Percentiles rank a stretch among this genome's conserved stretches.
phyloP scores from a whole-genome alignment of 768 basidiomycete genomes.

The Podaxis sp. region DNA sequence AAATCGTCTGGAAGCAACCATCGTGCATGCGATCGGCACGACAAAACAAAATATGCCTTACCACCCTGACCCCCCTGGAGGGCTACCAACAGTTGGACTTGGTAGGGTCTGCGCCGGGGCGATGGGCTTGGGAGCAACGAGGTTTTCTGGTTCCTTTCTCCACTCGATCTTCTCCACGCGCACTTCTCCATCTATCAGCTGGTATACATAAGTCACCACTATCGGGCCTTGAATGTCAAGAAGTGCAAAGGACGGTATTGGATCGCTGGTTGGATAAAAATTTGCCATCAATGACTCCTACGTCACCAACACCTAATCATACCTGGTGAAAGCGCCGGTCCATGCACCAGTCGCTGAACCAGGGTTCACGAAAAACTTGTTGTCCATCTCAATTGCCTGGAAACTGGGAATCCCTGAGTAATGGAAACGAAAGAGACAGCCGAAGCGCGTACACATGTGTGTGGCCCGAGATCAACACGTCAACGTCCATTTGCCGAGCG shows the following conservation, averaged over 20 bases:
- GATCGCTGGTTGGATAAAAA: conserved; percentile 50
- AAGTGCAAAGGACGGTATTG: conserved; percentile 90
- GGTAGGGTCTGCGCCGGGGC: conserved; percentile 51
- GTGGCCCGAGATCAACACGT: conserved; percentile 89
- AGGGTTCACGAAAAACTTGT: conserved; percentile 93
- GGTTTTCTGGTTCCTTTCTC: conserved; percentile 53
- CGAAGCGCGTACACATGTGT: conserved; percentile 75
- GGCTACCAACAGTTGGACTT: conserved; percentile 19
- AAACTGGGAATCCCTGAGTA: conserved; percentile 47
- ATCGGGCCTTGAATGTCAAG: conserved; percentile 98
- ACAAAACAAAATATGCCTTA: neutral
- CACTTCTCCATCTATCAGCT: conserved; percentile 90
- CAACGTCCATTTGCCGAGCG: conserved; percentile 96
- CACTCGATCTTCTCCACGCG: conserved; percentile 91
- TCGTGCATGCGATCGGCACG: neutral
- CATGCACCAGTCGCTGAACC: conserved; percentile 95
- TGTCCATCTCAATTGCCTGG: conserved; percentile 89
- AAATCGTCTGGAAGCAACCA: neutral
- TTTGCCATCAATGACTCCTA: neutral
- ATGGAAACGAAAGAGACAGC: neutral
- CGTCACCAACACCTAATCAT: conserved; percentile 17
- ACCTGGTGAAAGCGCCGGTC: conserved; percentile 74
- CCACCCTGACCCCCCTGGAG: conserved; percentile 1
- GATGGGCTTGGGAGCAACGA: conserved; percentile 35
- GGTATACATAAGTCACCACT: conserved; percentile 96